Evolutionary conservation across 2,329 filamentous ascomycete species (phyloP).

Genomic region (Arthroderma sp.): DNA sequence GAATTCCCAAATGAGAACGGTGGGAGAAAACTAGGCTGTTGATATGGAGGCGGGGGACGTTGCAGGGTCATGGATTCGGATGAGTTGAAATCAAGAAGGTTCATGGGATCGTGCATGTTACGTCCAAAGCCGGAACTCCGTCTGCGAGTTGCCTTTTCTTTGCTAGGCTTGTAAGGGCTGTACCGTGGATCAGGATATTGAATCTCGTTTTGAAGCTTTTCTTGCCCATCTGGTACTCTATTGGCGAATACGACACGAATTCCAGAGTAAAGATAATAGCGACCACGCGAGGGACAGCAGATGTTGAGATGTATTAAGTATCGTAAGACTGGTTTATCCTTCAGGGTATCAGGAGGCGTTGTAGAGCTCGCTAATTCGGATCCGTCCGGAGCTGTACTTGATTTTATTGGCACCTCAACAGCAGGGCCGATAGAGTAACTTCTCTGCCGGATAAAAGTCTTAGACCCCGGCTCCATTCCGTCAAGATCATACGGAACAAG

Average conservation of each 20-base stretch:
- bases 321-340: constrained; percentile 56
- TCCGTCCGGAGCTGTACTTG: constrained; percentile 27
- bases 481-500: constrained; percentile 82
- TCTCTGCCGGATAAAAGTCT: constrained; percentile 89
- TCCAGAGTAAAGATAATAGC: constrained; percentile 82
- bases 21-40: no score
- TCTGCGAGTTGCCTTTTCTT: constrained; percentile 44
- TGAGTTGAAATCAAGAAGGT: constrained; percentile 2
- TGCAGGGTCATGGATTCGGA: background rate
- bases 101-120: constrained; percentile 11
- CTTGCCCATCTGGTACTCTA: constrained; percentile 86
- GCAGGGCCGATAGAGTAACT: constrained; percentile 82
- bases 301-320: constrained; percentile 92
- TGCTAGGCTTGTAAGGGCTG: constrained; percentile 61
- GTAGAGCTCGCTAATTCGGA: constrained; percentile 42
- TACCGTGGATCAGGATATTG: constrained; percentile 80
- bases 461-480: constrained; percentile 86
- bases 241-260: constrained; percentile 95
- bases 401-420: constrained; percentile 52
- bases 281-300: constrained; percentile 68
- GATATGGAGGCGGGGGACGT: background rate
- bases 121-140: constrained; percentile 40
- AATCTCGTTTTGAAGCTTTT: constrained; percentile 79
- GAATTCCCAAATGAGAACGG: no score
- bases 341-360: constrained; percentile 25